Percentiles rank a stretch among this genome's conserved stretches.
These are phyloP conservation scores for Exobasidium rhododendri DNA, from an alignment of 1,284 basidiomycete genomes.

Conservation along the genomic window DNA sequence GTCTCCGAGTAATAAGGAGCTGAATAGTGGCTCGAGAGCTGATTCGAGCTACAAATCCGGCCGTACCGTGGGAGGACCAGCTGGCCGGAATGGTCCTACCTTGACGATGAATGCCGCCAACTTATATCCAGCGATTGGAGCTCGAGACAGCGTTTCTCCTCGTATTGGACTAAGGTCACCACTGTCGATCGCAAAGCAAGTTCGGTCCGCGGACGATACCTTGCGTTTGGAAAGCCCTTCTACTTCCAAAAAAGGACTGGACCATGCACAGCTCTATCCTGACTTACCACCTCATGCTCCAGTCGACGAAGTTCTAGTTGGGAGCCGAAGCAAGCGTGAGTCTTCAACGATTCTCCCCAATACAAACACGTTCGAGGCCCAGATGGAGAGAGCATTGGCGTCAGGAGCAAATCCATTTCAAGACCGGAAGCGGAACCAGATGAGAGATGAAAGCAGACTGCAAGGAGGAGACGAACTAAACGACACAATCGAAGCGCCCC, in stretches of 20 bases:
- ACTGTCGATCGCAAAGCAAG: neutral
- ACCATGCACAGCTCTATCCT: neutral
- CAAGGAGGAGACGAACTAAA: neutral
- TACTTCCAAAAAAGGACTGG: too few species aligned
- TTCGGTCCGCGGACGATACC: neutral
- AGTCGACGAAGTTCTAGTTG: neutral
- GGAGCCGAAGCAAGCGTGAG: neutral
- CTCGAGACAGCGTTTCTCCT: neutral
- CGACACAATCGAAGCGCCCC: neutral
- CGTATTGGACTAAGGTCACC: neutral
- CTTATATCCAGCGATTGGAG: neutral
- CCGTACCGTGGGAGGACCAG: neutral
- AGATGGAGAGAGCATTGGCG: conserved; percentile 1
- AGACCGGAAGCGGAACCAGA: neutral
- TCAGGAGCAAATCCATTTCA: conserved; percentile 1
- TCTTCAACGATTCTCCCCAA: neutral
- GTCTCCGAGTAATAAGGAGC: neutral
- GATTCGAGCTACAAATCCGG: neutral
- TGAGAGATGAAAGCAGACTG: neutral
- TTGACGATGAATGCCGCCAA: neutral
- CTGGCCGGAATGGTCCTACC: neutral
- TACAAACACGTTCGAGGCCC: neutral
- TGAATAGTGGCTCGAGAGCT: neutral
- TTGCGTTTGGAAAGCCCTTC: neutral
- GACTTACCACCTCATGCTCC: neutral